A percentile compares a stretch with the other conserved stretches of the same genome.
Evolutionary conservation across 2,329 filamentous ascomycete genomes (phyloP).

Genomic region (Metarhizium humberi): DNA sequence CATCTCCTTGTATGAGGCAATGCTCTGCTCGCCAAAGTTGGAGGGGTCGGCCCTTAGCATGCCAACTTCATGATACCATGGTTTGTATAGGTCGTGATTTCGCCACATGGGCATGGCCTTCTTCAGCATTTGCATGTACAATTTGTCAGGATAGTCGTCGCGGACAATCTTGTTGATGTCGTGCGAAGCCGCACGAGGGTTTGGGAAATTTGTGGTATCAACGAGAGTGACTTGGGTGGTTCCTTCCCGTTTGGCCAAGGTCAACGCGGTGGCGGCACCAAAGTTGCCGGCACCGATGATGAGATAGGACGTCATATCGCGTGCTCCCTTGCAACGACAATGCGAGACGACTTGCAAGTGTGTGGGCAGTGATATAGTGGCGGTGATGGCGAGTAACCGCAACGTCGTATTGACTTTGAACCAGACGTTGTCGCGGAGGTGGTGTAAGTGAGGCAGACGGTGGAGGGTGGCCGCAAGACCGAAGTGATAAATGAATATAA

Average conservation of each 20-base stretch:
- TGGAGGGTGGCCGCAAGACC: background rate
- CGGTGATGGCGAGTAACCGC: background rate
- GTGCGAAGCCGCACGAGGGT: constrained; percentile 35
- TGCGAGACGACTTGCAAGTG: background rate
- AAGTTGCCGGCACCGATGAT: constrained; percentile 35
- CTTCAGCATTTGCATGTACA: constrained; percentile 30
- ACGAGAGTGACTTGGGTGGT: constrained; percentile 23
- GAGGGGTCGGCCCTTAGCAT: constrained; percentile 35
- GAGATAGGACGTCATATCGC: constrained; percentile 15
- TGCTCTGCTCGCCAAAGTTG: constrained; percentile 34
- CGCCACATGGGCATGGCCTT: constrained; percentile 31
- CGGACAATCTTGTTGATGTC: constrained; percentile 35
- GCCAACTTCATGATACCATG: constrained; percentile 47
- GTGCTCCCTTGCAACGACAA: background rate
- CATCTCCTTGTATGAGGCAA: constrained; percentile 26
- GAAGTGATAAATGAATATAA: background rate
- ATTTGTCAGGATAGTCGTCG: constrained; percentile 30
- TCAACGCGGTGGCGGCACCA: constrained; percentile 31
- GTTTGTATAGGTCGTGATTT: constrained; percentile 38
- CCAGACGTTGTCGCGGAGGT: background rate
- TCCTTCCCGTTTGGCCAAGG: constrained; percentile 19
- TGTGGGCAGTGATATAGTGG: background rate
- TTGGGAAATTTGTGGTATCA: constrained; percentile 26
- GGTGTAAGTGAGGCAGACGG: background rate
- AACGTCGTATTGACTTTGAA: background rate